phyloP scores from a whole-genome alignment of 2,329 filamentous ascomycete genomes.

The Calonectria pseudoreteaudii region DNA sequence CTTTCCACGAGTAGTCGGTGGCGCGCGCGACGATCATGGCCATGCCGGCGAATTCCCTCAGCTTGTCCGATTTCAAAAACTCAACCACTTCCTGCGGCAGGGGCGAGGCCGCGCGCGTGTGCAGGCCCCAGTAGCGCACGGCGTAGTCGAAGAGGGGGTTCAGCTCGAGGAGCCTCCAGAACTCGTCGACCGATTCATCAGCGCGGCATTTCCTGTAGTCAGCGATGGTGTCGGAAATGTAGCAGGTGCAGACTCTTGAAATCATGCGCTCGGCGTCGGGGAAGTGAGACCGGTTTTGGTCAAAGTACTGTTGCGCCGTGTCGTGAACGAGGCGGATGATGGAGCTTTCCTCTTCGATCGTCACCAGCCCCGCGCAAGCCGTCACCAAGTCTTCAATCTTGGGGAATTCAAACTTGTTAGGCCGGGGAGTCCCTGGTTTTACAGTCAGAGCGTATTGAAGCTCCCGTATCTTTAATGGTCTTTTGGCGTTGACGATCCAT shows the following conservation, averaged over 20 bases:
- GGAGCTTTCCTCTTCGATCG: conserved; percentile 50
- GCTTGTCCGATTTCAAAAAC: neutral
- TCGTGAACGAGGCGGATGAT: conserved; percentile 56
- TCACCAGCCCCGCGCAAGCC: conserved; percentile 55
- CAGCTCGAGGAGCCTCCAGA: neutral
- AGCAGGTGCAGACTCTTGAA: neutral
- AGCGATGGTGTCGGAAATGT: neutral
- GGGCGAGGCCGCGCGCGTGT: neutral
- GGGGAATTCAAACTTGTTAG: conserved; percentile 50
- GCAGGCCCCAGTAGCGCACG: neutral
- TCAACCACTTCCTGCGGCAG: neutral
- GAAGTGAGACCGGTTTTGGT: conserved; percentile 42
- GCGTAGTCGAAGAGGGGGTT: neutral
- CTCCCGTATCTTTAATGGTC: conserved; percentile 47
- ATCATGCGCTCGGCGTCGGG: conserved; percentile 21
- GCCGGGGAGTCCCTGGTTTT: conserved; percentile 32
- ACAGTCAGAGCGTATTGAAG: conserved; percentile 56
- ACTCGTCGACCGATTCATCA: neutral
- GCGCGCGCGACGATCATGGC: neutral
- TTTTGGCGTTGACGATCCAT: conserved; percentile 53
- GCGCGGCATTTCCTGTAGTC: neutral
- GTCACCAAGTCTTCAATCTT: conserved; percentile 48
- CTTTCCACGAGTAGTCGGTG: neutral
- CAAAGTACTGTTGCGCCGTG: conserved; percentile 57
- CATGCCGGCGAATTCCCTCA: neutral